phyloP scores from a whole-genome alignment of 2,329 filamentous ascomycete genomes.

The Myrmaecium sp. region DNA sequence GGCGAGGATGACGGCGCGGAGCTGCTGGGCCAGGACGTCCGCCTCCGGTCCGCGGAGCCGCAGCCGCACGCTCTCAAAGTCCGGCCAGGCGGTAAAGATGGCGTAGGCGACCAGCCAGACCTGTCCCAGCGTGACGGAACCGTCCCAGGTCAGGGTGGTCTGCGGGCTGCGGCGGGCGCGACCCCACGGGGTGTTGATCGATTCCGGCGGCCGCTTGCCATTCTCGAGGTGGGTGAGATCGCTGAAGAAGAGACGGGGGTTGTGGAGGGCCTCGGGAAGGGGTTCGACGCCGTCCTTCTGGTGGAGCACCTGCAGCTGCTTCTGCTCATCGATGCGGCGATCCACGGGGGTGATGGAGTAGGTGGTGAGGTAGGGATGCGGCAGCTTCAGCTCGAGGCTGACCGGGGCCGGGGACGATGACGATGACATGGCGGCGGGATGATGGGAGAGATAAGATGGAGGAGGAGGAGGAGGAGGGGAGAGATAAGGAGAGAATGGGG shows the following conservation, averaged over 20 bases:
- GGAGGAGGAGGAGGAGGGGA: too few species aligned
- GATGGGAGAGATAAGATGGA: too few species aligned
- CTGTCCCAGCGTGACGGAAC: conserved; percentile 21
- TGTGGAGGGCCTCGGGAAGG: conserved; percentile 13
- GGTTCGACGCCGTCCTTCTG: conserved; percentile 7
- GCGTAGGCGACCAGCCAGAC: conserved; percentile 31
- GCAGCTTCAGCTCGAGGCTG: too few species aligned
- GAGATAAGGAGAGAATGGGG: too few species aligned
- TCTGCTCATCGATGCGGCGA: too few species aligned
- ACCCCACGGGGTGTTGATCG: conserved; percentile 25
- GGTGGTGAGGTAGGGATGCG: conserved; percentile 20
- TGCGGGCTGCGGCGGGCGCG: conserved; percentile 27
- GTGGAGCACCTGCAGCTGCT: neutral
- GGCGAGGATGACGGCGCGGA: conserved; percentile 26
- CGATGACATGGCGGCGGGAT: too few species aligned
- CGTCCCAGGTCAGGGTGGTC: conserved; percentile 25
- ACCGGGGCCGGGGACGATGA: too few species aligned
- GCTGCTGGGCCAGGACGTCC: conserved; percentile 21
- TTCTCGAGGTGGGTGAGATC: conserved; percentile 12
- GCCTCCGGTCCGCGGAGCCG: conserved; percentile 21
- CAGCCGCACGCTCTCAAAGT: conserved; percentile 28
- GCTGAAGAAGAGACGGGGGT: conserved; percentile 13
- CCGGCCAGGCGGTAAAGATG: conserved; percentile 26
- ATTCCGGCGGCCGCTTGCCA: conserved; percentile 11
- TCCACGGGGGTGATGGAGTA: conserved; percentile 8